Percentiles rank a stretch among this genome's conserved stretches.
Conservation (phyloP, 306 rosid genomes). For the Cucurbita pepo region DNA sequence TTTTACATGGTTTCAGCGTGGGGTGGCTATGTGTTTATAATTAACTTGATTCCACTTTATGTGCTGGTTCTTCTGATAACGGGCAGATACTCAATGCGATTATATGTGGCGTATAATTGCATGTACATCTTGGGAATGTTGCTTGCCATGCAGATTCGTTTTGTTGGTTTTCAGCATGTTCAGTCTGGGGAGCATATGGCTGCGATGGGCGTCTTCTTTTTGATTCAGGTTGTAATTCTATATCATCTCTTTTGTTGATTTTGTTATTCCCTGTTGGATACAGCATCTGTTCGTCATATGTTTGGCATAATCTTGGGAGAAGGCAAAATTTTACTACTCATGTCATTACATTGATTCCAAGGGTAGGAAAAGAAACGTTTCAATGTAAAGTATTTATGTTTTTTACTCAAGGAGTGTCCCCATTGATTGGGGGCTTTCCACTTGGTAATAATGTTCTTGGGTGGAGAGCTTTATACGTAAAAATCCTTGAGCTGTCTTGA, state of each 20-base stretch:
- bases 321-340: not conserved
- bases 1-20: conserved; percentile 98
- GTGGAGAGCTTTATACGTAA: not conserved
- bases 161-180: conserved; percentile 96
- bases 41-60: conserved; percentile 74
- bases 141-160: conserved; percentile 97
- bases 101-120: conserved; percentile 84
- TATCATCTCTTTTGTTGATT: not conserved
- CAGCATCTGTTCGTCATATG: not conserved
- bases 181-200: conserved; percentile 99
- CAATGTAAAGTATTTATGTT: not conserved
- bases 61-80: conserved; percentile 75
- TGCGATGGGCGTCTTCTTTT: conserved; percentile 97
- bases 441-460: not conserved
- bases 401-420: not conserved
- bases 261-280: not conserved
- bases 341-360: not conserved
- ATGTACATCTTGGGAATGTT: conserved; percentile 89
- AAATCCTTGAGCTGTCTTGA: not conserved
- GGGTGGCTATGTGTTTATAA: conserved; percentile 95
- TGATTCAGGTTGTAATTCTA: conserved; percentile 59
- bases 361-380: not conserved
- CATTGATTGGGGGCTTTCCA: not conserved
- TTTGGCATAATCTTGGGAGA: not conserved
- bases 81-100: conserved; percentile 79